Evolutionary conservation across 2,329 filamentous ascomycete genomes (phyloP).

Genomic region (Onygenales sp.): DNA sequence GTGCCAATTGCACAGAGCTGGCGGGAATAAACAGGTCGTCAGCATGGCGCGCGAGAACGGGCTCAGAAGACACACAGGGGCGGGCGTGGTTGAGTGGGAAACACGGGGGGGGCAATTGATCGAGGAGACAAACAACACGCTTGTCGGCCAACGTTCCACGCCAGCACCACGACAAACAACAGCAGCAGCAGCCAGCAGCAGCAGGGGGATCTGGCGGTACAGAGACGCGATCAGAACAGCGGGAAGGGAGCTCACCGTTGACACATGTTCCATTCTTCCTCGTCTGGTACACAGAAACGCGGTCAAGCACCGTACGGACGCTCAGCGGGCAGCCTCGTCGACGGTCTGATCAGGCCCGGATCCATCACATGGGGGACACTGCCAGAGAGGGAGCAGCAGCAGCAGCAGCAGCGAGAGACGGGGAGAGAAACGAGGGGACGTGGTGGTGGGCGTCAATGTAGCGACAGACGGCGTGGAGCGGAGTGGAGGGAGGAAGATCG

Average conservation of each 20-base stretch:
- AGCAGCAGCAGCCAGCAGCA: not conserved
- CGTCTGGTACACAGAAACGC: constrained; percentile 6
- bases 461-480: constrained; percentile 17
- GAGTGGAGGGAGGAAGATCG: constrained; percentile 19
- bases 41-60: not conserved
- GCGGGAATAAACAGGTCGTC: constrained; percentile 14
- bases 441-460: constrained; percentile 14
- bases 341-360: not conserved
- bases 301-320: constrained; percentile 9
- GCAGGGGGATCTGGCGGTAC: not conserved
- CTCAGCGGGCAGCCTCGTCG: constrained; percentile 6
- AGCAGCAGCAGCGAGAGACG: constrained; percentile 1
- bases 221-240: not conserved
- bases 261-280: constrained; percentile 21
- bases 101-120: not conserved
- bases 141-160: not conserved
- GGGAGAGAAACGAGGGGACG: constrained; percentile 2
- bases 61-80: constrained; percentile 7
- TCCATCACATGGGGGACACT: constrained; percentile 3
- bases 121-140: not conserved
- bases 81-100: not conserved
- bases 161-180: not conserved
- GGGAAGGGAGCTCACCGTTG: constrained; percentile 18
- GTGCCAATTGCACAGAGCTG: constrained; percentile 57
- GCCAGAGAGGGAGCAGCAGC: not conserved